A percentile compares a stretch with the other conserved stretches of the same genome.
Evolutionary conservation across 306 rosid genomes (phyloP).

Genomic region (Acacia crassicarpa): DNA sequence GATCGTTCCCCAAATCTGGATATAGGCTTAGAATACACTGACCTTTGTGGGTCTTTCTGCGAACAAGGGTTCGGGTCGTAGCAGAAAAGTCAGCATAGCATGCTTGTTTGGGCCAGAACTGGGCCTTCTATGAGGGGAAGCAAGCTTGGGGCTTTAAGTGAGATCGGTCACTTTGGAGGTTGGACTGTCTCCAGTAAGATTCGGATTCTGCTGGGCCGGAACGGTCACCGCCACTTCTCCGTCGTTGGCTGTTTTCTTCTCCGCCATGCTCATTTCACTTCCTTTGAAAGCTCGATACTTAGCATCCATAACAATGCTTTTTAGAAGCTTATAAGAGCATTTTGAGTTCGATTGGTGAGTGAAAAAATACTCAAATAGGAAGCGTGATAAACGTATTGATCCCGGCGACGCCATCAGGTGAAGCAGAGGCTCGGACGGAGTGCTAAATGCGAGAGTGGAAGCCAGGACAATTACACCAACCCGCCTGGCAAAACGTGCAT

Average conservation of each 20-base stretch:
- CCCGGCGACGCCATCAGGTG: no score
- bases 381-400: no score
- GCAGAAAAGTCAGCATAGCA: slow-evolving; percentile 60
- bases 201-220: slow-evolving; percentile 30
- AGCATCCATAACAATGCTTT: no score
- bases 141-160: slow-evolving; percentile 45
- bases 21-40: slow-evolving; percentile 67
- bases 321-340: no score
- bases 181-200: slow-evolving; percentile 34
- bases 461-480: no score
- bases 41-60: slow-evolving; percentile 59
- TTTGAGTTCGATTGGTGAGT: slow-evolving; percentile 23
- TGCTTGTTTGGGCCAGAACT: slow-evolving; percentile 58
- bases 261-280: slow-evolving; percentile 46
- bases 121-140: slow-evolving; percentile 55
- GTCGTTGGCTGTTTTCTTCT: slow-evolving; percentile 47
- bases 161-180: slow-evolving; percentile 31
- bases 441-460: no score
- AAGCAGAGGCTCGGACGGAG: no score
- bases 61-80: slow-evolving; percentile 36
- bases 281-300: no score
- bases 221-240: slow-evolving; percentile 57
- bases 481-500: no score
- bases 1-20: slow-evolving; percentile 83
- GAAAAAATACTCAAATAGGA: no score